Base-by-base conservation (phyloP, 169 alveolate species). In the Plasmodium reichenowi region DNA sequence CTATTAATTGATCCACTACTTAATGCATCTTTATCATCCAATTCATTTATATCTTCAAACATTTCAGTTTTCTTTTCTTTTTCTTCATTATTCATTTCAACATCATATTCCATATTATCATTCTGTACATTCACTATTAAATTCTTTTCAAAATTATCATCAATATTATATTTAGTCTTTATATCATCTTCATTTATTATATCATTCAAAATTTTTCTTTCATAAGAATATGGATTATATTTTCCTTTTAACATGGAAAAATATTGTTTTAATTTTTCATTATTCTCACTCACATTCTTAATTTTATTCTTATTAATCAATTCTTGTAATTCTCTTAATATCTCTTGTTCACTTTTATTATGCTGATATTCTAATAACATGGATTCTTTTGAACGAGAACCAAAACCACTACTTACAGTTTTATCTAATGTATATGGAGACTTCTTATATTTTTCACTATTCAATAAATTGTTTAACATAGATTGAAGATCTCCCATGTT, bases 211-310 rank as follows among this genome's bases (percentile, higher is more conserved):
- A 83, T 52, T 56, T 56, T 54, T 5, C 91, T 56, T 60, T 83
- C 91, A 22, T 83, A 83, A 12, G 91, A 83, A 29, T 83, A 83
- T 4, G 91, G 73, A 43, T 83, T 83, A 68, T 83, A 83, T 12
- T 29, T 83, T 2, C 32, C 83, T 29, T 68, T 83, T 7, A 83
- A 72, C 8, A 73, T 13, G 1, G 43, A 56, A 63, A 83, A 68
- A 15, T 54, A 56, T 8, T 1, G 54, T 32, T 47, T 83, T 47
- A 83, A 22, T 29, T 83, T 83, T 12, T 45, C 76, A 58, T 83
- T 83, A 47, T 68, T 54, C 2, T 83, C 91, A 45, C 45, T 60
- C 20, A 68, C 7, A 38, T 83, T 67, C 8, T 20, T 80, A 20
- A 52, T 54, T n/a, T 83, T 83, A 48, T 48, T 83, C 15, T 83